These are phyloP conservation scores for Zymoseptoria crescenta DNA, from an alignment of 2,329 filamentous ascomycete species.

Conservation along the genomic window DNA sequence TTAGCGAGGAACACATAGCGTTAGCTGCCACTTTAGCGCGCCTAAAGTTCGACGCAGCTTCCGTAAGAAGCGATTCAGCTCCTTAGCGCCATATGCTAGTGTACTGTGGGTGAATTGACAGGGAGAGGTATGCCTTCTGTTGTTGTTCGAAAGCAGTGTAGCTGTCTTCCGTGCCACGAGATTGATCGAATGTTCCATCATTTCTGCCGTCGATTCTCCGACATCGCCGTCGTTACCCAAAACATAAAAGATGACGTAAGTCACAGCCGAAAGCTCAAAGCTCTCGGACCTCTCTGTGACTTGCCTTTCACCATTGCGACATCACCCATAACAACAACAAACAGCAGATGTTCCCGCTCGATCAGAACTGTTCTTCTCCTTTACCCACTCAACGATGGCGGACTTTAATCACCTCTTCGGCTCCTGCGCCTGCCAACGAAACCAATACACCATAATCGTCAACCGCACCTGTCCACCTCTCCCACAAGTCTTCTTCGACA, in stretches of 20 bases:
- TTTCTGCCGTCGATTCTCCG: neutral
- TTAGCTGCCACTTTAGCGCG: neutral
- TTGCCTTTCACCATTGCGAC: neutral
- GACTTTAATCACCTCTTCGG: constrained; percentile 50
- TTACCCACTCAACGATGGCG: constrained; percentile 5
- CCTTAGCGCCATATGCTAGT: neutral
- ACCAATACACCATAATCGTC: constrained; percentile 67
- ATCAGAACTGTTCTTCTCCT: neutral
- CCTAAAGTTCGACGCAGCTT: neutral
- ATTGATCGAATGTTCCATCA: neutral
- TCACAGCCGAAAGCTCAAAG: neutral
- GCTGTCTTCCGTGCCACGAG: neutral
- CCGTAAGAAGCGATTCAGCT: neutral
- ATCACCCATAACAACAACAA: neutral
- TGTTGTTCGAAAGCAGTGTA: no score
- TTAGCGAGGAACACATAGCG: neutral
- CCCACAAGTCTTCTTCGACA: constrained; percentile 68
- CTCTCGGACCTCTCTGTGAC: neutral
- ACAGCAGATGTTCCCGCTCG: neutral
- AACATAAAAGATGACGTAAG: neutral
- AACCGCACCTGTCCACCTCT: constrained; percentile 49
- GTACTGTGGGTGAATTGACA: neutral
- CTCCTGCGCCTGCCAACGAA: constrained; percentile 78
- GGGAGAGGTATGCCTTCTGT: neutral
- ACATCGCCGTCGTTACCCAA: neutral